Base-by-base conservation (phyloP, 139 green algal species). In the Zygnema cylindricum region DNA sequence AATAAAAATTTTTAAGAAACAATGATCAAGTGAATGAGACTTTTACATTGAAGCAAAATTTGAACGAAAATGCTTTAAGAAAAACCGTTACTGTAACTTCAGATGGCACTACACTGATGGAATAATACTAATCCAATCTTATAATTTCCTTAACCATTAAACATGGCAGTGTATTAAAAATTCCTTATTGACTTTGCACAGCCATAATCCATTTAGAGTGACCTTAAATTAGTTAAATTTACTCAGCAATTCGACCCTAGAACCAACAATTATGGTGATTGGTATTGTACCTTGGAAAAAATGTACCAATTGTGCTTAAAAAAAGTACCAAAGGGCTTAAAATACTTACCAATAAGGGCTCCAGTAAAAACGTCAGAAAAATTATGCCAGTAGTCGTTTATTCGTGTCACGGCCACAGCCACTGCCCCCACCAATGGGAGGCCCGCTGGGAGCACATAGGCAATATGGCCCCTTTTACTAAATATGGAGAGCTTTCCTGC, bases 331-430 rank as follows among this genome's bases (percentile, higher is more conserved):
- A 78, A 43, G 25, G 76, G 76, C 32, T n/a, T 73, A 25, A 77
- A n/a, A 3, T 11, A 42, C 76, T 54, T 42, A 90, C 86, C 86
- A 32, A 90, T 36, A 54, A 90, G 86, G 25, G 32, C 36, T 3
- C 86, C 86, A 33, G 82, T 78, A 35, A 83, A 54, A 1, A 91
- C 81, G 38, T 91, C 86, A 33, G 55, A 35, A 7, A 41, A 89
- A 1, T 79, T 32, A 78, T 91, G 86, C 86, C 81, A 89, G 71
- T 91, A 89, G 81, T 91, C 86, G 30, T 83, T 40, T 33, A 91
- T 43, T 30, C 86, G 79, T 0, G 79, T 85, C 43, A 91, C 81
- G 30, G 23, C 79, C 0, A 91, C 38, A 1, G 39, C 81, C 1
- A 71, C 21, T 43, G 82, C 81, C 0, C 77, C 81, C 33, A 89